These are phyloP conservation scores for Spathaspora sp. DNA, from an alignment of 805 yeast species.

Conservation along the genomic window DNA sequence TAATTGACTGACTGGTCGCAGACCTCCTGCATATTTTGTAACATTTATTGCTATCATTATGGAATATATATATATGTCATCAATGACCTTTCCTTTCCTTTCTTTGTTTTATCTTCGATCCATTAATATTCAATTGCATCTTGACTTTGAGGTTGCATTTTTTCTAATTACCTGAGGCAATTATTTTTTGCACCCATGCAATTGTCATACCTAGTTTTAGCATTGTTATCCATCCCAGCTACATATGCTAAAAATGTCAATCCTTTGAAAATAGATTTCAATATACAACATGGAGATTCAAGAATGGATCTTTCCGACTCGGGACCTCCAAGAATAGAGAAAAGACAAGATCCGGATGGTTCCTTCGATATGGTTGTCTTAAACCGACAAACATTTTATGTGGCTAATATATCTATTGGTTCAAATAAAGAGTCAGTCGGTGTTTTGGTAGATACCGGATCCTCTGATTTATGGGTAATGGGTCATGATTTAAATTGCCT, in stretches of 20 bases:
- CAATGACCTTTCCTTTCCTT: no score
- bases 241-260: neutral
- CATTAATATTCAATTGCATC: no score
- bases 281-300: constrained; percentile 5
- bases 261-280: constrained; percentile 3
- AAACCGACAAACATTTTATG: constrained; percentile 27
- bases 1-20: no score
- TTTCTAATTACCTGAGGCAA: no score
- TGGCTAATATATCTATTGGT: constrained; percentile 26
- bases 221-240: neutral
- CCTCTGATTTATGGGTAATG: constrained; percentile 43
- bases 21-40: no score
- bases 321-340: constrained; percentile 12
- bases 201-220: neutral
- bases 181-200: neutral
- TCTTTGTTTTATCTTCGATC: no score
- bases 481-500: constrained; percentile 24
- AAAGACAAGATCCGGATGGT: constrained; percentile 14
- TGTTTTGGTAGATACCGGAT: constrained; percentile 39
- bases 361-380: constrained; percentile 13
- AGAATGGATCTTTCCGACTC: constrained; percentile 6
- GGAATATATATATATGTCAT: no score
- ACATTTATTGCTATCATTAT: no score
- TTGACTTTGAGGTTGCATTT: no score
- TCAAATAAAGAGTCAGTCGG: constrained; percentile 21